phyloP scores from a whole-genome alignment of 106 monocot genomes.

The Dendrobium chrysotoxum region DNA sequence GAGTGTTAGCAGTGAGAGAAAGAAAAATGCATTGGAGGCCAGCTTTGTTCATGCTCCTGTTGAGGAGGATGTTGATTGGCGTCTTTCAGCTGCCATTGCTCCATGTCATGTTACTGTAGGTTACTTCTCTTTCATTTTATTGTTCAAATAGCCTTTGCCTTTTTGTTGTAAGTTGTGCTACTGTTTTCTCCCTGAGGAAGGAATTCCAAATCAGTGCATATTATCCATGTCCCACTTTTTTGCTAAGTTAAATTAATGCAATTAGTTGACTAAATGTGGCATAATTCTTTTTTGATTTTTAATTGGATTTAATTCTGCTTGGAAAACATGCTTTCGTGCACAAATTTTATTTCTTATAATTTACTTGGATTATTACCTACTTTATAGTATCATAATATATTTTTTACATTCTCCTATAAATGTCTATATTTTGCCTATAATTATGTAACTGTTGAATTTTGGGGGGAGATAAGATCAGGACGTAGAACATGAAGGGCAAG shows the following conservation, averaged over 20 bases:
- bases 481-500: not conserved
- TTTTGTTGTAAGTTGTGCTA: not conserved
- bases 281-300: not conserved
- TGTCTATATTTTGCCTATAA: not conserved
- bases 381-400: not conserved
- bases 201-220: not conserved
- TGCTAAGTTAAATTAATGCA: not conserved
- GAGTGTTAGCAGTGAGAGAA: constrained; percentile 81
- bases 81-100: constrained; percentile 81
- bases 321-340: not conserved
- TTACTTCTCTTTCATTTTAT: constrained; percentile 5
- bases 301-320: not conserved
- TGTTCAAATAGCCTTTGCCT: not conserved
- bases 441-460: not conserved
- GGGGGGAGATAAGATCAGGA: not conserved
- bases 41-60: constrained; percentile 77
- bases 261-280: not conserved
- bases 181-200: not conserved
- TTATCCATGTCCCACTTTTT: not conserved
- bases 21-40: constrained; percentile 77
- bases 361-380: not conserved
- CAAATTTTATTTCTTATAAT: not conserved
- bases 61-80: constrained; percentile 81
- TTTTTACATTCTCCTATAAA: not conserved
- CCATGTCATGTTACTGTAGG: constrained; percentile 96